A percentile compares a stretch with the other conserved stretches of the same genome.
Conservation (phyloP, 768 basidiomycete genomes). For the Thelephora aurantiotincta region DNA sequence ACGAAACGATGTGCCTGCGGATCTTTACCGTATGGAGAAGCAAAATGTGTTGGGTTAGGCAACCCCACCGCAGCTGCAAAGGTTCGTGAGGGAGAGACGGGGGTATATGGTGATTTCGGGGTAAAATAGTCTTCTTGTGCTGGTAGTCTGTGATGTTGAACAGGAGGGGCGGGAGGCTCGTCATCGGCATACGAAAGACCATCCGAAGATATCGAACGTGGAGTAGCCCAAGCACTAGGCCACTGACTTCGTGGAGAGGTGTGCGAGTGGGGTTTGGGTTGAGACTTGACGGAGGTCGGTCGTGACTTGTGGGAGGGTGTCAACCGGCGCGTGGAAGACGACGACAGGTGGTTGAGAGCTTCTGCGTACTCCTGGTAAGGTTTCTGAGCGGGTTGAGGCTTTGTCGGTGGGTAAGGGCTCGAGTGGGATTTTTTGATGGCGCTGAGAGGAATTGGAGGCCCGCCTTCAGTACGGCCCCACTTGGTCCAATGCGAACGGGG, state of each 20-base stretch:
- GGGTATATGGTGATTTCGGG: slow-evolving; percentile 1
- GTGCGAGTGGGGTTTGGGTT: too few relatives aligned
- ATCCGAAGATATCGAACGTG: too few relatives aligned
- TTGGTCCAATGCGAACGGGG: slow-evolving; percentile 5
- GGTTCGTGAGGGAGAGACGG: slow-evolving; percentile 11
- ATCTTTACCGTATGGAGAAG: slow-evolving; percentile 9
- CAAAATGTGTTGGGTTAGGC: slow-evolving; percentile 10
- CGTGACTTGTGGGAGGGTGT: too few relatives aligned
- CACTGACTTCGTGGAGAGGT: too few relatives aligned
- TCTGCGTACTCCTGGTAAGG: background rate
- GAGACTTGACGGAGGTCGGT: too few relatives aligned
- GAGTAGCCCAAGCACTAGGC: too few relatives aligned
- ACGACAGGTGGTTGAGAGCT: too few relatives aligned
- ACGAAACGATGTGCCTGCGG: slow-evolving; percentile 11
- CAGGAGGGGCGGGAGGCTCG: too few relatives aligned
- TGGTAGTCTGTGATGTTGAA: background rate
- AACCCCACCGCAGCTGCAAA: slow-evolving; percentile 14
- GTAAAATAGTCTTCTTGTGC: slow-evolving; percentile 1
- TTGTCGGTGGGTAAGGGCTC: background rate
- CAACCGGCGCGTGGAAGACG: too few relatives aligned
- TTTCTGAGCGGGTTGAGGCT: background rate
- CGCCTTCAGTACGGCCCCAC: too few relatives aligned
- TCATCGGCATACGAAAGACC: too few relatives aligned
- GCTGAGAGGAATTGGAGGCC: slow-evolving; percentile 5
- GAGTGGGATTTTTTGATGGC: background rate